Percentiles rank a stretch among this genome's conserved stretches.
Evolutionary conservation across 1,284 basidiomycete genomes (phyloP).

Genomic region (Ustilago nuda): DNA sequence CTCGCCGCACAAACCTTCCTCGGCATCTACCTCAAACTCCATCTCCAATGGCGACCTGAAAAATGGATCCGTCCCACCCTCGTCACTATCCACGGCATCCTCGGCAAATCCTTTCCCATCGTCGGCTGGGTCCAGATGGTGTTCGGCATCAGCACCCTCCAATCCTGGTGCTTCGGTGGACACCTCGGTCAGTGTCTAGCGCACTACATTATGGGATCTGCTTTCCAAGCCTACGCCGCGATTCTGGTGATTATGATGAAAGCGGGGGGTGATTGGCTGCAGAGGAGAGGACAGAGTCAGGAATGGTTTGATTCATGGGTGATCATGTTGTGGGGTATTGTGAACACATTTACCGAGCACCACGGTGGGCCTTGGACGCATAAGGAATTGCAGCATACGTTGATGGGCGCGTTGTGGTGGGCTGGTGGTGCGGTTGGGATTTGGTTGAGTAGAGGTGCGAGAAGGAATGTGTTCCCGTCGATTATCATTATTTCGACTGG

Average conservation of each 20-base stretch:
- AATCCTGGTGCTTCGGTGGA: constrained; percentile 77
- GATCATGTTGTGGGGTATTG: constrained; percentile 82
- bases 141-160: constrained; percentile 61
- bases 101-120: constrained; percentile 88
- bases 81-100: constrained; percentile 79
- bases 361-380: constrained; percentile 73
- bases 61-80: constrained; percentile 79
- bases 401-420: constrained; percentile 76
- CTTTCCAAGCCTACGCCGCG: constrained; percentile 80
- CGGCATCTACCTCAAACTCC: constrained; percentile 91
- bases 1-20: constrained; percentile 75
- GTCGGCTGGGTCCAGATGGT: constrained; percentile 75
- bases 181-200: constrained; percentile 73
- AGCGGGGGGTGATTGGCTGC: constrained; percentile 84
- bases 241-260: constrained; percentile 86
- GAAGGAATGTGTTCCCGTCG: constrained; percentile 84
- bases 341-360: constrained; percentile 91
- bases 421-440: constrained; percentile 88
- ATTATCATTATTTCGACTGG: constrained; percentile 79
- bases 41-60: constrained; percentile 79
- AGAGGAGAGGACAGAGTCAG: constrained; percentile 73
- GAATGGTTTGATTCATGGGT: constrained; percentile 93
- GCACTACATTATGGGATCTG: constrained; percentile 75
- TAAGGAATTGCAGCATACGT: constrained; percentile 95
- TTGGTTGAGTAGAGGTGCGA: constrained; percentile 83